phyloP scores from a whole-genome alignment of 805 yeast genomes.

The Wickerhamiella sergipiensis region DNA sequence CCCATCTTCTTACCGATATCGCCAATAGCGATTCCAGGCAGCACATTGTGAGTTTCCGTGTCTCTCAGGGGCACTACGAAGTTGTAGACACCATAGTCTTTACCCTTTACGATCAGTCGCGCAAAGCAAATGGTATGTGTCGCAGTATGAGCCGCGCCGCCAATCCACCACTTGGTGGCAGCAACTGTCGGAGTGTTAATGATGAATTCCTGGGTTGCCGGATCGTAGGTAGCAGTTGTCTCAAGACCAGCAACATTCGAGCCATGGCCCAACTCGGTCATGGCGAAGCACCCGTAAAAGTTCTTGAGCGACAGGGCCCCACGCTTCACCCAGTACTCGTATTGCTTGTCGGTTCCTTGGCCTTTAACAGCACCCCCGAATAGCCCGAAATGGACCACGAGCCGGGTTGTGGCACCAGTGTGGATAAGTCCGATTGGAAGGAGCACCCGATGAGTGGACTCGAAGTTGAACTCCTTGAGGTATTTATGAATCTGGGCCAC shows the following conservation, averaged over 20 bases:
- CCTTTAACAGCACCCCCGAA: constrained; percentile 74
- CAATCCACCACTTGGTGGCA: constrained; percentile 98
- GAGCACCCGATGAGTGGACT: constrained; percentile 17
- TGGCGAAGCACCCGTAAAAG: constrained; percentile 73
- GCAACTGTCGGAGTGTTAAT: constrained; percentile 82
- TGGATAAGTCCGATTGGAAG: constrained; percentile 32
- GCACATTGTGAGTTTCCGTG: constrained; percentile 44
- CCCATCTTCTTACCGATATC: constrained; percentile 96
- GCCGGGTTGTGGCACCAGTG: constrained; percentile 70
- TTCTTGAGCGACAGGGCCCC: constrained; percentile 27
- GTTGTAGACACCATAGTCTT: constrained; percentile 85
- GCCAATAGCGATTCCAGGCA: constrained; percentile 74
- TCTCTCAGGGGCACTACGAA: constrained; percentile 86
- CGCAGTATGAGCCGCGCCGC: constrained; percentile 93
- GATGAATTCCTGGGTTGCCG: constrained; percentile 47
- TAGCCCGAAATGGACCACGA: constrained; percentile 80
- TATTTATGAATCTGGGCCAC: constrained; percentile 16
- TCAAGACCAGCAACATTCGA: constrained; percentile 88
- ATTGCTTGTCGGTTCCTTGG: constrained; percentile 76
- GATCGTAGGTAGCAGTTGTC: constrained; percentile 77
- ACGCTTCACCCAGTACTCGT: constrained; percentile 68
- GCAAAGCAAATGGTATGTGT: constrained; percentile 82
- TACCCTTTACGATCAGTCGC: constrained; percentile 61
- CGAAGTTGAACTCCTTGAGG: constrained; percentile 16
- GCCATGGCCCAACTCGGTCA: constrained; percentile 91